Evolutionary conservation across 75 land plant genomes (phyloP).

Genomic region (Cunninghamia lanceolata): DNA sequence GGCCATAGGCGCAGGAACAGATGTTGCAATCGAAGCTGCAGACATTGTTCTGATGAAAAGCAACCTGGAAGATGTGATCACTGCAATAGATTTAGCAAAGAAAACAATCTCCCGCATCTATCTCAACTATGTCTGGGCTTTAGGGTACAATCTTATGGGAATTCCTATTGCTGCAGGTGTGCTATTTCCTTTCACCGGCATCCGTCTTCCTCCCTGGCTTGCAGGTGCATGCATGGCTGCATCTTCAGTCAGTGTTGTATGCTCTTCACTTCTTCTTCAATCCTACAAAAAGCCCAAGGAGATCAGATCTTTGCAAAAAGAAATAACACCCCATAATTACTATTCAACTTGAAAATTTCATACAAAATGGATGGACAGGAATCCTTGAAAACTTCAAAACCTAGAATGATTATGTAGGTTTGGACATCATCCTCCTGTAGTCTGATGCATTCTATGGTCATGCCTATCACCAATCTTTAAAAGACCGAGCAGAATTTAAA

Average conservation of each 20-base stretch:
- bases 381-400: not conserved
- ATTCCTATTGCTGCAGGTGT: constrained; percentile 90
- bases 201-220: constrained; percentile 89
- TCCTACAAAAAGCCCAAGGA: constrained; percentile 61
- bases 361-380: not conserved
- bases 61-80: constrained; percentile 87
- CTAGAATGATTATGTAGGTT: not conserved
- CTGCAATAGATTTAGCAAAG: constrained; percentile 84
- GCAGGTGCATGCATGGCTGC: constrained; percentile 97
- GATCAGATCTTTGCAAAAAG: constrained; percentile 6
- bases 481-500: not conserved
- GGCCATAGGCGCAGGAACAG: constrained; percentile 98
- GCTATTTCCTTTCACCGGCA: constrained; percentile 59
- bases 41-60: constrained; percentile 87
- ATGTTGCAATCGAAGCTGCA: constrained; percentile 95
- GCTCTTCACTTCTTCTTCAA: constrained; percentile 70
- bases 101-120: constrained; percentile 73
- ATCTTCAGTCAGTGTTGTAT: constrained; percentile 86
- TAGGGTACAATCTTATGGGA: constrained; percentile 83
- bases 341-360: not conserved
- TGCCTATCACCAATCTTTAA: not conserved
- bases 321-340: not conserved
- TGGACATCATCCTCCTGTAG: not conserved
- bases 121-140: constrained; percentile 80
- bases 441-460: not conserved